A percentile compares a stretch with the other conserved stretches of the same genome.
Conservation (phyloP, 768 basidiomycete genomes). For the Leccinellum rugosiceps region DNA sequence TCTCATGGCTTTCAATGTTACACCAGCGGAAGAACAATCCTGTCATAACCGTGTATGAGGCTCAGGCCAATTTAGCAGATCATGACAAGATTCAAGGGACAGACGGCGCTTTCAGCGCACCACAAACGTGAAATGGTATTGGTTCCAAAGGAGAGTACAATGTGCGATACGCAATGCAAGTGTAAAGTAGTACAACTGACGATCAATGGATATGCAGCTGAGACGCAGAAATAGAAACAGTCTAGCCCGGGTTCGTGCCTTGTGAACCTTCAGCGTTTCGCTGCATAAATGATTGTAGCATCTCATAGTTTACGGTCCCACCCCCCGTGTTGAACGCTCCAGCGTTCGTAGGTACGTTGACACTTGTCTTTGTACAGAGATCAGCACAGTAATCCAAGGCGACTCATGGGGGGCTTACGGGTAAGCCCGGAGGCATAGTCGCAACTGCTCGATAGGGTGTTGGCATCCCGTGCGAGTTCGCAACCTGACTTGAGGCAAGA, state of each 20-base stretch:
- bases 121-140: constrained; percentile 32
- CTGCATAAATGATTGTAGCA: constrained; percentile 48
- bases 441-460: constrained; percentile 5
- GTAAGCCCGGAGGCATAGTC: constrained; percentile 15
- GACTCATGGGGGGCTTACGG: constrained; percentile 10
- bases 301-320: constrained; percentile 35
- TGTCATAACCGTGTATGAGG: constrained; percentile 83
- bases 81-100: constrained; percentile 85
- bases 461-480: constrained; percentile 15
- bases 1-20: background rate
- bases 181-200: constrained; percentile 8
- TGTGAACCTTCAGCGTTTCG: constrained; percentile 34
- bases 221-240: background rate
- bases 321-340: constrained; percentile 24
- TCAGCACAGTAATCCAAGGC: background rate
- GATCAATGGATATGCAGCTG: background rate
- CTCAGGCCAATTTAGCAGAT: constrained; percentile 83
- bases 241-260: constrained; percentile 17
- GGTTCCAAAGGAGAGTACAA: background rate
- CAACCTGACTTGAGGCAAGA: constrained; percentile 12
- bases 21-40: constrained; percentile 71
- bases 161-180: constrained; percentile 2
- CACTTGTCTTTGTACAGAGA: constrained; percentile 11
- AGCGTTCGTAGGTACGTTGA: constrained; percentile 2
- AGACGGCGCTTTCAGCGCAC: constrained; percentile 52